These are phyloP conservation scores for Penicillium griseofulvum DNA, from an alignment of 2,329 filamentous ascomycete species.

Conservation along the genomic window DNA sequence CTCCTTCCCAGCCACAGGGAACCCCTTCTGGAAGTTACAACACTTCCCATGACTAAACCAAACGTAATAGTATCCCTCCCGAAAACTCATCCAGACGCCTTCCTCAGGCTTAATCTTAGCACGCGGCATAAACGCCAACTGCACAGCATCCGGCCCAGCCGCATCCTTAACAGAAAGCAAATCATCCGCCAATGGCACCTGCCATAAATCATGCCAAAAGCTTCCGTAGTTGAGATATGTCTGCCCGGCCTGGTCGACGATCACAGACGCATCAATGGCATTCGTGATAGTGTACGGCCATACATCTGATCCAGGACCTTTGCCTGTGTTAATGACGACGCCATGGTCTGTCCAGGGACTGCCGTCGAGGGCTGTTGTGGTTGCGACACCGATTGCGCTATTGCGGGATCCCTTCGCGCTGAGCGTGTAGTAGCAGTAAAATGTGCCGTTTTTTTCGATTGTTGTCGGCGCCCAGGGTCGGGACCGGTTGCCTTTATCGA, in stretches of 20 bases:
- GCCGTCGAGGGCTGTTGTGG: slow-evolving; percentile 23
- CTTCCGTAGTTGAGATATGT: slow-evolving; percentile 37
- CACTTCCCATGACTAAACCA: slow-evolving; percentile 44
- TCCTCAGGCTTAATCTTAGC: slow-evolving; percentile 29
- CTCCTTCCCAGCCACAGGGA: slow-evolving; percentile 32
- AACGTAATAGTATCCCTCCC: slow-evolving; percentile 37
- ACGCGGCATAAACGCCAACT: slow-evolving; percentile 28
- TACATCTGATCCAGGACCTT: slow-evolving; percentile 22
- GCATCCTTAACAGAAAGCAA: slow-evolving; percentile 29
- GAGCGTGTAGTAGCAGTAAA: slow-evolving; percentile 40
- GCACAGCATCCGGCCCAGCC: slow-evolving; percentile 22
- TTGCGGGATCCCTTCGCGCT: slow-evolving; percentile 29
- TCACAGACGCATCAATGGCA: slow-evolving; percentile 37
- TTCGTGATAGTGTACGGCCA: slow-evolving; percentile 37
- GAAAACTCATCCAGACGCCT: slow-evolving; percentile 38
- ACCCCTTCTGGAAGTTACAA: slow-evolving; percentile 29
- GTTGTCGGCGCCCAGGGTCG: slow-evolving; percentile 39
- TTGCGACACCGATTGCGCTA: slow-evolving; percentile 39
- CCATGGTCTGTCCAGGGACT: slow-evolving; percentile 38
- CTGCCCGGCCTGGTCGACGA: slow-evolving; percentile 24
- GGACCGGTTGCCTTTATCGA: slow-evolving; percentile 30
- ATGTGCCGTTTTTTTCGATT: slow-evolving; percentile 27
- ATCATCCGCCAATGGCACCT: slow-evolving; percentile 33
- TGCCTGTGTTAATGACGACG: slow-evolving; percentile 32
- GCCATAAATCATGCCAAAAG: slow-evolving; percentile 38